Conservation (phyloP, 352 stramenopile genomes). For the Pythium aristosporum region DNA sequence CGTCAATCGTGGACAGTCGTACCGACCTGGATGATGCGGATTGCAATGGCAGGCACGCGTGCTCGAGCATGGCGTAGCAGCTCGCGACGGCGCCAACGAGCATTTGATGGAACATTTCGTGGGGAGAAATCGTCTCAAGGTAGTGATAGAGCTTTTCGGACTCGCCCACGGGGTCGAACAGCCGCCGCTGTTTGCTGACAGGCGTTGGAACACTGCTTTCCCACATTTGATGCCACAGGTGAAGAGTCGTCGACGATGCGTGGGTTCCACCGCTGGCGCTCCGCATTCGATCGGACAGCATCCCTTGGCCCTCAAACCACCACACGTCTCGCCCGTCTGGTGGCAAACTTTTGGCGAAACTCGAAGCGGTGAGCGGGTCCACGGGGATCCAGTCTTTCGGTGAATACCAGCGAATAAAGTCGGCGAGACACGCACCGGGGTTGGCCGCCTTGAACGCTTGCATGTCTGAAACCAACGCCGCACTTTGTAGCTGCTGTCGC, state of each 20-base stretch:
- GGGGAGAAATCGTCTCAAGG: conserved; percentile 72
- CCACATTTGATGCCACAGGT: conserved; percentile 83
- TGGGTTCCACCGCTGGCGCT: conserved; percentile 24
- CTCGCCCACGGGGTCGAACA: conserved; percentile 74
- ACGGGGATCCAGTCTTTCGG: conserved; percentile 77
- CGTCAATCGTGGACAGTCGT: conserved; percentile 36
- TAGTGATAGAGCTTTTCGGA: conserved; percentile 84
- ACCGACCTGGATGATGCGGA: conserved; percentile 10
- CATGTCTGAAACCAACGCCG: conserved; percentile 76
- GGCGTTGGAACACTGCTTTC: conserved; percentile 46
- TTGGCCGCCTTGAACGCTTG: conserved; percentile 87
- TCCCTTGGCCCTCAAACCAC: conserved; percentile 69
- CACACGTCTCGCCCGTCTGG: conserved; percentile 46
- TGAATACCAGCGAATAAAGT: conserved; percentile 86
- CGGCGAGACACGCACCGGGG: conserved; percentile 53
- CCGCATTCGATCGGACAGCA: conserved; percentile 76
- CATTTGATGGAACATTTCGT: conserved; percentile 84
- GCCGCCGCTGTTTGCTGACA: conserved; percentile 56
- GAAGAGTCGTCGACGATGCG: conserved; percentile 17
- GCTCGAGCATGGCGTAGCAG: conserved; percentile 57
- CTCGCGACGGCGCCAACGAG: conserved; percentile 58
- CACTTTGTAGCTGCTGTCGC: conserved; percentile 75
- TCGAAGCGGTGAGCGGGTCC: conserved; percentile 21
- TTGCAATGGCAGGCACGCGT: conserved; percentile 30
- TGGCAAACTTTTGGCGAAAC: conserved; percentile 29